Conservation (phyloP, 139 green algal genomes). For the Chlamydomonas sp. region DNA sequence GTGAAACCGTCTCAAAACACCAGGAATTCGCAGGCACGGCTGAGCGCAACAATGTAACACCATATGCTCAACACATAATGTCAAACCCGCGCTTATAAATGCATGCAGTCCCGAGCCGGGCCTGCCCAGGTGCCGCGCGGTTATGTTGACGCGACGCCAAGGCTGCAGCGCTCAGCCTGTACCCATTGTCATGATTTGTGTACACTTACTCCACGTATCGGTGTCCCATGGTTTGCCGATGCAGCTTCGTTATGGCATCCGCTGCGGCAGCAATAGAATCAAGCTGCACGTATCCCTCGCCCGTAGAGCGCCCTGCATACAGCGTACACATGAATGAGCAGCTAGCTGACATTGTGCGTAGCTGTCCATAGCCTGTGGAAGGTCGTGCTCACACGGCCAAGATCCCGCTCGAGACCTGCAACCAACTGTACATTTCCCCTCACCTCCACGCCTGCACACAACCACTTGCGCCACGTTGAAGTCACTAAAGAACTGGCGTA, state of each 20-base stretch:
- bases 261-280: slow-evolving; percentile 52
- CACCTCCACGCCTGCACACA: slow-evolving; percentile 37
- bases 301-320: slow-evolving; percentile 32
- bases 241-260: slow-evolving; percentile 63
- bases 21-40: no score
- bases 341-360: background rate
- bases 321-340: background rate
- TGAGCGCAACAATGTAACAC: no score
- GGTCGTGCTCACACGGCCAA: no score
- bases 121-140: no score
- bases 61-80: no score
- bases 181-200: background rate
- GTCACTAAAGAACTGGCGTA: slow-evolving; percentile 64
- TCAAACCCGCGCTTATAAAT: no score
- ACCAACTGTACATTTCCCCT: background rate
- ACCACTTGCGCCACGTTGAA: slow-evolving; percentile 48
- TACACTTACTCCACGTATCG: slow-evolving; percentile 88
- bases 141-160: background rate
- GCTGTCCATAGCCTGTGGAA: no score
- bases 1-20: no score
- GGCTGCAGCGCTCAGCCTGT: slow-evolving; percentile 2
- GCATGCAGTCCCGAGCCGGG: no score
- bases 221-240: slow-evolving; percentile 78
- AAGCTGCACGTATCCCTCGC: slow-evolving; percentile 62
- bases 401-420: no score